Evolutionary conservation across 2,329 filamentous ascomycete species (phyloP).

Genomic region (Drechslerella stenobrocha): DNA sequence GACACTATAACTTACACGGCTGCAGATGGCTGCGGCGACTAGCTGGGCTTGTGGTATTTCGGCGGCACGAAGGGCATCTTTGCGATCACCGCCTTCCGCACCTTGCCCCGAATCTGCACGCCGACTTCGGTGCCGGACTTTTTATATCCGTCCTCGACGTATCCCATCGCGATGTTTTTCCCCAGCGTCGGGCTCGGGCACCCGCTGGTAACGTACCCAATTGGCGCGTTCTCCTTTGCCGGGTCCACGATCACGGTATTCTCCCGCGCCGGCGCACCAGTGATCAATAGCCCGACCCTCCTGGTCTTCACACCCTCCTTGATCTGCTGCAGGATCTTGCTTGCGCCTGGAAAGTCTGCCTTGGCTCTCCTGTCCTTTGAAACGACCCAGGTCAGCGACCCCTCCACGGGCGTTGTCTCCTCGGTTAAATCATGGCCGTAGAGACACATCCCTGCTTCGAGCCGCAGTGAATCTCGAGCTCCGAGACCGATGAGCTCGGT

Average conservation of each 20-base stretch:
- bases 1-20: too few species aligned
- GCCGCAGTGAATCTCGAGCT: conserved; percentile 83
- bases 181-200: conserved; percentile 83
- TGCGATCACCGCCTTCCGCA: conserved; percentile 72
- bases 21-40: too few species aligned
- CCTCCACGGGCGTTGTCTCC: conserved; percentile 69
- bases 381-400: conserved; percentile 76
- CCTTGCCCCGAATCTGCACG: conserved; percentile 75
- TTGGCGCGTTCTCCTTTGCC: conserved; percentile 63
- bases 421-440: conserved; percentile 98
- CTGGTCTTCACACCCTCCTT: conserved; percentile 64
- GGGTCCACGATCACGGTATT: conserved; percentile 73
- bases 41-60: conserved; percentile 68
- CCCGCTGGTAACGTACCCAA: conserved; percentile 85
- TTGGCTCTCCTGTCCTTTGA: conserved; percentile 71
- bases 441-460: conserved; percentile 98
- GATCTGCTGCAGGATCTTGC: conserved; percentile 71
- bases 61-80: conserved; percentile 87
- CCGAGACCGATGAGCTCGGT: conserved; percentile 84
- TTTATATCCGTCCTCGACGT: conserved; percentile 77
- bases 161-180: conserved; percentile 95
- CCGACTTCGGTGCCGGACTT: conserved; percentile 81
- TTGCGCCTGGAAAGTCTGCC: conserved; percentile 76
- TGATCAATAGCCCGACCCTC: conserved; percentile 77
- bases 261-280: conserved; percentile 86